phyloP scores from a whole-genome alignment of 306 rosid genomes.

The Castanopsis chinensis region DNA sequence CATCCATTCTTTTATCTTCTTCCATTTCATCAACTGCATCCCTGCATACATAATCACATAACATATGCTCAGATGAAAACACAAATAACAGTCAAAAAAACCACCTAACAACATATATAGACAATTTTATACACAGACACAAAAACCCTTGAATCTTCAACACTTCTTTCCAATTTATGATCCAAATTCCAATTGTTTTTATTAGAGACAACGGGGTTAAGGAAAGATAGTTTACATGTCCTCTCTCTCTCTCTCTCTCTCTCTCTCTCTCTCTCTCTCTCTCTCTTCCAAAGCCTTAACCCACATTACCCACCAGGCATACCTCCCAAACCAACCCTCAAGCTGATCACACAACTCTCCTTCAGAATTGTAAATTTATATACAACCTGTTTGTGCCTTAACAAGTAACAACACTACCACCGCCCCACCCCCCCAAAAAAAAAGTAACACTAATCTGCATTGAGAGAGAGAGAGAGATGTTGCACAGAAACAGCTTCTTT shows the following conservation, averaged over 20 bases:
- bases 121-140: too few species aligned
- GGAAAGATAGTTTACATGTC: not conserved
- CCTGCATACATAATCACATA: conserved; percentile 30
- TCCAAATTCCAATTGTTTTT: not conserved
- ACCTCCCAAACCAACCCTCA: not conserved
- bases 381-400: not conserved
- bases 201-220: not conserved
- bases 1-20: conserved; percentile 61
- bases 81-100: conserved; percentile 6
- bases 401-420: not conserved
- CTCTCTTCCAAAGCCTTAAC: not conserved
- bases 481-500: not conserved
- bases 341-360: not conserved
- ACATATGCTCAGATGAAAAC: conserved; percentile 13
- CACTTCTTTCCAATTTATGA: too few species aligned
- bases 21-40: conserved; percentile 56
- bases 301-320: not conserved
- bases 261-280: not conserved
- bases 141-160: too few species aligned
- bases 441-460: too few species aligned
- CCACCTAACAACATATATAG: not conserved
- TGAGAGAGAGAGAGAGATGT: too few species aligned
- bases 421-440: too few species aligned
- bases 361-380: not conserved
- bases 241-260: too few species aligned